These are phyloP conservation scores for Aspergillus nidulans DNA, from an alignment of 495 filamentous ascomycete species.

Conservation along the genomic window DNA sequence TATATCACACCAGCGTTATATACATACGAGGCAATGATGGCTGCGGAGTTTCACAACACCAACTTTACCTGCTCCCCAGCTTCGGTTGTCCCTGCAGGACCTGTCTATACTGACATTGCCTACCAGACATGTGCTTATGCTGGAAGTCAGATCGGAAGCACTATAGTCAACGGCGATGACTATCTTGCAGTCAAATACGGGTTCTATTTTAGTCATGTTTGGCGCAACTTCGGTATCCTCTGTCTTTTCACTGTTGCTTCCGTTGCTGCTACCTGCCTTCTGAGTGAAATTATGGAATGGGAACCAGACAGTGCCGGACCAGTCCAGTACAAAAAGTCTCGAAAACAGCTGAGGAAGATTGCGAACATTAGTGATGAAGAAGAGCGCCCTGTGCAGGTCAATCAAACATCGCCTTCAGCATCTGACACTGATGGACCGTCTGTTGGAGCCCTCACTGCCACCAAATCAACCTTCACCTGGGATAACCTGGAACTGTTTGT, in stretches of 20 bases:
- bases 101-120: constrained; percentile 44
- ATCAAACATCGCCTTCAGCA: constrained; percentile 16
- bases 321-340: constrained; percentile 45
- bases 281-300: constrained; percentile 54
- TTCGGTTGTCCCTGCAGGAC: constrained; percentile 54
- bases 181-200: constrained; percentile 50
- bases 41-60: constrained; percentile 49
- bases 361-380: constrained; percentile 46
- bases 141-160: constrained; percentile 46
- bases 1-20: constrained; percentile 67
- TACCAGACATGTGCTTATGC: constrained; percentile 58
- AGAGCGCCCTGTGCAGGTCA: constrained; percentile 23
- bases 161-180: constrained; percentile 45
- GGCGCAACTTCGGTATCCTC: constrained; percentile 64
- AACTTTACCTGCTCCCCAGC: constrained; percentile 44
- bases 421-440: constrained; percentile 13
- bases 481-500: constrained; percentile 56
- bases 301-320: constrained; percentile 63
- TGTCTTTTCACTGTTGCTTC: constrained; percentile 58
- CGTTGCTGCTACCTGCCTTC: constrained; percentile 47
- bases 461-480: constrained; percentile 49
- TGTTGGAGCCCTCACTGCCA: constrained; percentile 39
- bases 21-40: constrained; percentile 60
- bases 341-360: constrained; percentile 42
- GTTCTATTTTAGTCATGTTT: constrained; percentile 54